Percentiles rank a stretch among this genome's conserved stretches.
phyloP scores from a whole-genome alignment of 73 alveolate genomes.

The Paramecium sexaurelia region DNA sequence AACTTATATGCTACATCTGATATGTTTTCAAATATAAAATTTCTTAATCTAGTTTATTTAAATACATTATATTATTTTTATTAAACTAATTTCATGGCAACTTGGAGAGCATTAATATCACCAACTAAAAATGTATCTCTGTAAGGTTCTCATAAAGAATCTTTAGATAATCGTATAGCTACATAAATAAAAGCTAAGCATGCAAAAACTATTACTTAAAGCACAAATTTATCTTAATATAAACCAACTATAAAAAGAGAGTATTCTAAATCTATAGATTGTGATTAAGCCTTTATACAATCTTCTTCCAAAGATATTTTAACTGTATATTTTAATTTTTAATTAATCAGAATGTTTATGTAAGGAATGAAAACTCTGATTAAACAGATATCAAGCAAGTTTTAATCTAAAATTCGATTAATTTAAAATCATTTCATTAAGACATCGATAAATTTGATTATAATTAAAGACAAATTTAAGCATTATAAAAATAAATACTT shows the following conservation, averaged over 20 bases:
- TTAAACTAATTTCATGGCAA: not conserved
- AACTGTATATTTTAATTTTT: no score
- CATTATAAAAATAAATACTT: constrained; percentile 9
- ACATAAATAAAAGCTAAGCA: not conserved
- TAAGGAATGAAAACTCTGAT: not conserved
- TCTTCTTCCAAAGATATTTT: not conserved
- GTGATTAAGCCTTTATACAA: constrained; percentile 1
- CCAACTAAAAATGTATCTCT: not conserved
- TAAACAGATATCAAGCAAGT: not conserved
- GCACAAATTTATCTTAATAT: not conserved
- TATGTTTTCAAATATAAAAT: no score
- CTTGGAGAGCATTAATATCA: constrained; percentile 29
- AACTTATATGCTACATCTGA: no score
- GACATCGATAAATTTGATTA: not conserved
- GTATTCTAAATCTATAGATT: not conserved
- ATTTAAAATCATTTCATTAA: not conserved
- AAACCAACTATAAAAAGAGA: constrained; percentile 17
- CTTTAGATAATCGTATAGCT: not conserved
- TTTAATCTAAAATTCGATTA: not conserved
- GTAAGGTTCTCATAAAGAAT: not conserved
- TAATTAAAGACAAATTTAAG: constrained; percentile 16
- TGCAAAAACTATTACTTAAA: not conserved
- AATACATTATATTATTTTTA: not conserved
- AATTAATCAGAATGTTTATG: not conserved
- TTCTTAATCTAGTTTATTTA: no score